Evolutionary conservation across 2,329 filamentous ascomycete genomes (phyloP), one percentile per base, ranked within the genome.

Genomic region (Bimuria novae-zelandiae): DNA sequence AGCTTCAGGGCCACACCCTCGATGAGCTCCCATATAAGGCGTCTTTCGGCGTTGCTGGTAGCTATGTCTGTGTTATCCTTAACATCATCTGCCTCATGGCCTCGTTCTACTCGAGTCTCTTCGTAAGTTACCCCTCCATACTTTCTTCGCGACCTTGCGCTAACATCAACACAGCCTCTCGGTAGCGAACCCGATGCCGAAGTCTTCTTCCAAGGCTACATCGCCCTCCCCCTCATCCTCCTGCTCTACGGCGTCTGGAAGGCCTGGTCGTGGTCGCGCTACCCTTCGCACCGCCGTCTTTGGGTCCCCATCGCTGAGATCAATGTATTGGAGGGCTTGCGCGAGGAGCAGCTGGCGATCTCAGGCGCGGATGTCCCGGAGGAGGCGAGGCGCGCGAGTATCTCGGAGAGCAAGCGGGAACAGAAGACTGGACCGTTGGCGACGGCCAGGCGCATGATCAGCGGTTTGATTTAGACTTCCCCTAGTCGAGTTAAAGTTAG

Each of bases 161-260:
- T 58, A 51, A 58, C 44, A 14, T 32, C 16, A 1, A 21, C 7
- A 7, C 50, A 67, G 54, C 67, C 67, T 32, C 57, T 67, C 14
- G 61, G 64, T 17, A 59, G 57, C 22, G 27, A 62, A 7, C 72
- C 69, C 36, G 63, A 70, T 32, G 73, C 70, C 1, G 59, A 76
- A 54, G 53, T 40, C 29, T 80, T 80, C 67, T 80, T 80, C 64
- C 52, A 73, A 48, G 64, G 62, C 39, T 80, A 77, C 56, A 73
- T 80, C 7, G 76, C 77, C n/a, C 61, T 63, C 3, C 75, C 64
- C 7, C 76, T 77, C 41, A 79, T 75, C 61, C 51, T 77, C 3
- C 65, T 68, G 12, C 72, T 81, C 11, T 89, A 82, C 64, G 51
- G 82, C 19, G 53, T 62, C 41, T 77, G 75, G 75, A 77, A 77